phyloP scores from a whole-genome alignment of 768 basidiomycete species.

The Suillus alpinus region DNA sequence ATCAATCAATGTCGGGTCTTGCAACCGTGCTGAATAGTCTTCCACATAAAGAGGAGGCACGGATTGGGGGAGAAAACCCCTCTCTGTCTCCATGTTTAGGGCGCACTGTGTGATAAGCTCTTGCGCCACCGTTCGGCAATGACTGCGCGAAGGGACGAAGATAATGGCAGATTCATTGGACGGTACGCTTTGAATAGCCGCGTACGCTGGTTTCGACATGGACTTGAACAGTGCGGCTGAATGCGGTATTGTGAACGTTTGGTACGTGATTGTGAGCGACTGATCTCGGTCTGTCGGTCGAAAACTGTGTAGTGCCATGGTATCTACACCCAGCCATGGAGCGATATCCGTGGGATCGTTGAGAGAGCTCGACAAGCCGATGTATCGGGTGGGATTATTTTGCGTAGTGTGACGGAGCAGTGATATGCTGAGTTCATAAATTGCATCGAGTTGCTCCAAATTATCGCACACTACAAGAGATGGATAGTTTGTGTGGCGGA shows the following conservation, averaged over 20 bases:
- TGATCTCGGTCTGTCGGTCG: slow-evolving; percentile 81
- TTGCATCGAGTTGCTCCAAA: slow-evolving; percentile 75
- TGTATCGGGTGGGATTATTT: slow-evolving; percentile 59
- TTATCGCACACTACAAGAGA: slow-evolving; percentile 79
- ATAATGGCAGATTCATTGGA: slow-evolving; percentile 59
- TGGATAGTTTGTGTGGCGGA: slow-evolving; percentile 42
- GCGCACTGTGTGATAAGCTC: slow-evolving; percentile 90
- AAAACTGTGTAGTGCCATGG: slow-evolving; percentile 69
- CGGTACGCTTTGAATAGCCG: slow-evolving; percentile 54
- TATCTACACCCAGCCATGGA: slow-evolving; percentile 75
- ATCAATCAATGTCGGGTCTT: slow-evolving; percentile 63
- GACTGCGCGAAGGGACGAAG: slow-evolving; percentile 83
- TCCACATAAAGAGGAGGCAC: slow-evolving; percentile 55
- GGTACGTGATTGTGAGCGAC: slow-evolving; percentile 61
- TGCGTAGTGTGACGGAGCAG: slow-evolving; percentile 66
- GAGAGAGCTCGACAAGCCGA: slow-evolving; percentile 78
- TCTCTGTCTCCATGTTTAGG: slow-evolving; percentile 63
- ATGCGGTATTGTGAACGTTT: slow-evolving; percentile 82
- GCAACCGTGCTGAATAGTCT: slow-evolving; percentile 53
- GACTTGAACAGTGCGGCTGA: slow-evolving; percentile 85
- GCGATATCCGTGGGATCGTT: slow-evolving; percentile 80
- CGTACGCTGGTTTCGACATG: slow-evolving; percentile 88
- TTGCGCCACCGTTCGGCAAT: slow-evolving; percentile 69
- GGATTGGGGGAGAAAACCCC: slow-evolving; percentile 61
- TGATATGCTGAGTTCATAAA: slow-evolving; percentile 82